Evolutionary conservation across 139 green algal species (phyloP).

Genomic region (Chlamydomonas sp.): DNA sequence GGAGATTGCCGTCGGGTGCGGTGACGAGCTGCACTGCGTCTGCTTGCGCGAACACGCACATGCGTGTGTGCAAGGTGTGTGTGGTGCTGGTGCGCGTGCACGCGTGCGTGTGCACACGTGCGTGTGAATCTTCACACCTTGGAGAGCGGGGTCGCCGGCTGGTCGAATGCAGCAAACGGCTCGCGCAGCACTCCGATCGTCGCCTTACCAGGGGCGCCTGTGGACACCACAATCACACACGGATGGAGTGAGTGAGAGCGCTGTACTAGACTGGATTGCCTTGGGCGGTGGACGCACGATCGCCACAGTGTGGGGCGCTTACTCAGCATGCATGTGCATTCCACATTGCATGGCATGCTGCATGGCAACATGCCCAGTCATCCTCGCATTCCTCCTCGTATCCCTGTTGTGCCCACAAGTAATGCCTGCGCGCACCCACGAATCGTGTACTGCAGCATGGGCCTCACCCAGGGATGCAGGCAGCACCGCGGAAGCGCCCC

Average conservation of each 20-base stretch:
- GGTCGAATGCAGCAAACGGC: slow-evolving; percentile 54
- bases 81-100: no score
- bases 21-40: no score
- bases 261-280: no score
- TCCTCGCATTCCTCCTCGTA: not conserved
- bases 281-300: no score
- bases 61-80: no score
- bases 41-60: no score
- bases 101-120: not conserved
- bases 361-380: not conserved
- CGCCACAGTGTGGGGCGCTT: not conserved
- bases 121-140: no score
- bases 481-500: not conserved
- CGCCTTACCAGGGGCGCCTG: no score
- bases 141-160: slow-evolving; percentile 24
- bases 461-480: not conserved
- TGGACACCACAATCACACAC: no score
- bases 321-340: not conserved
- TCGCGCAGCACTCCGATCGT: slow-evolving; percentile 63
- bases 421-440: not conserved
- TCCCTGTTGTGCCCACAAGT: not conserved
- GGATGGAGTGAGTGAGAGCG: no score
- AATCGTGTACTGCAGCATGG: not conserved
- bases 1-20: no score
- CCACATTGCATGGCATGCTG: not conserved